Percentiles rank a stretch among this genome's conserved stretches.
Evolutionary conservation across 2,329 filamentous ascomycete genomes (phyloP).

Genomic region (Pseudogymnoascus sp.): DNA sequence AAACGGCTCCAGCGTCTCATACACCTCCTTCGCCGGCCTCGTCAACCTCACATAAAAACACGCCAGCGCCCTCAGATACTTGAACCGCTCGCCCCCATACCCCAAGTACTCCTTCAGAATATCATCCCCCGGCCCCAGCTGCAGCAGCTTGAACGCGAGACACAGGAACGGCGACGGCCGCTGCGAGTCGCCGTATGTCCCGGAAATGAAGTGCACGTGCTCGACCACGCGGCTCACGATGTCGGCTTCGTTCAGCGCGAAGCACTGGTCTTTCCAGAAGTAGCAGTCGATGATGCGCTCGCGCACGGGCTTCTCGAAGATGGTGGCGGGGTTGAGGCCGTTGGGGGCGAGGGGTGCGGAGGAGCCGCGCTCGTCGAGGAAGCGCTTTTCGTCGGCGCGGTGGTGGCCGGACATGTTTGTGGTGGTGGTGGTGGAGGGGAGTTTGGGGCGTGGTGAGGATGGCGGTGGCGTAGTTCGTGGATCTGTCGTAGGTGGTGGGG

Average conservation of each 20-base stretch:
- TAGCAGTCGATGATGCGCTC: constrained; percentile 93
- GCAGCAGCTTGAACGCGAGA: constrained; percentile 86
- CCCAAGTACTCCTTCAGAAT: constrained; percentile 74
- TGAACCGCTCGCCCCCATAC: constrained; percentile 68
- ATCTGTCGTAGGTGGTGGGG: not conserved
- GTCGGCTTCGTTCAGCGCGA: constrained; percentile 78
- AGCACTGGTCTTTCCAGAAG: constrained; percentile 99
- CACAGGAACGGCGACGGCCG: constrained; percentile 90
- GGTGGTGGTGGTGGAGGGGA: not conserved
- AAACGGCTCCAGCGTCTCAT: constrained; percentile 70
- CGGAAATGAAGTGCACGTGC: constrained; percentile 73
- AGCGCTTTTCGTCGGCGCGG: constrained; percentile 70
- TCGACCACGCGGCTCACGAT: constrained; percentile 85
- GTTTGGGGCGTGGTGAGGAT: not conserved
- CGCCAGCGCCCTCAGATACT: constrained; percentile 82
- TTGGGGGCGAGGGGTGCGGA: constrained; percentile 67
- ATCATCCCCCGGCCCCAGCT: constrained; percentile 72
- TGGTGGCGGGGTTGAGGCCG: constrained; percentile 87
- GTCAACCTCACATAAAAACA: constrained; percentile 92
- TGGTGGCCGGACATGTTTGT: constrained; percentile 47
- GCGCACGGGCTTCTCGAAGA: constrained; percentile 90
- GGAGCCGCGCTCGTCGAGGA: constrained; percentile 88
- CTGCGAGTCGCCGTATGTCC: constrained; percentile 76
- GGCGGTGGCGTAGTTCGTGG: not conserved
- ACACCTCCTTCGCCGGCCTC: constrained; percentile 73